These are phyloP conservation scores for Gracilaria vermiculophylla DNA, from an alignment of 23 red algal species.

Conservation along the genomic window DNA sequence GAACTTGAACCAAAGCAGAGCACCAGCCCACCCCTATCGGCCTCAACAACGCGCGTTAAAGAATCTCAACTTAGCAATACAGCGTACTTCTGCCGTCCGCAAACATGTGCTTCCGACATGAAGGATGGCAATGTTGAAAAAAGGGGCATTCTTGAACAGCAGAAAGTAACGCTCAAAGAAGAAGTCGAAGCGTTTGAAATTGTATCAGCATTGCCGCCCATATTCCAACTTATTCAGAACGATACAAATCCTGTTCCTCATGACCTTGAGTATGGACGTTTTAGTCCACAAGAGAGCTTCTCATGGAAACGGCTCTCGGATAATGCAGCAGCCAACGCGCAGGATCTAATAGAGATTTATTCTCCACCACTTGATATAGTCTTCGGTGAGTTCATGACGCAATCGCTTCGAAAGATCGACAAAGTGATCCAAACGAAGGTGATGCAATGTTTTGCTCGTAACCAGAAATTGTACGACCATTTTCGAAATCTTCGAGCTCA, in stretches of 20 bases:
- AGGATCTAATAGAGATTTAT: background rate
- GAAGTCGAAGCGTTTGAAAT: background rate
- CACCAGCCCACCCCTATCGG: background rate
- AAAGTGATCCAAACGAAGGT: slow-evolving; percentile 28
- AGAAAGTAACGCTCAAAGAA: background rate
- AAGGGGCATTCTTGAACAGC: background rate
- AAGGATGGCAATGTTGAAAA: background rate
- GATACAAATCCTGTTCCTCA: background rate
- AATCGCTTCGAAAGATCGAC: slow-evolving; percentile 14
- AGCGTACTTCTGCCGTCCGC: too few species aligned
- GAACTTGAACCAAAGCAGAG: background rate
- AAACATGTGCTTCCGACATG: background rate
- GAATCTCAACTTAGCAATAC: too few species aligned
- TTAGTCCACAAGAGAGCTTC: background rate
- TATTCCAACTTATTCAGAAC: background rate
- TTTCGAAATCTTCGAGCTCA: slow-evolving; percentile 28
- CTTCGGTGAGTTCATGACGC: slow-evolving; percentile 14
- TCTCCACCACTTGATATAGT: slow-evolving; percentile 1
- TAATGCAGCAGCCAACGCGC: background rate
- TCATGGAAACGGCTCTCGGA: background rate
- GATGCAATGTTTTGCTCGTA: slow-evolving; percentile 9
- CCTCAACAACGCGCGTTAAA: too few species aligned
- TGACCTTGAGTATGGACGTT: background rate
- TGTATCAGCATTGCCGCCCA: background rate
- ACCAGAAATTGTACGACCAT: slow-evolving; percentile 31